A percentile compares a stretch with the other conserved stretches of the same genome.
phyloP scores from a whole-genome alignment of 495 filamentous ascomycete genomes.

The Parmelia sp. region DNA sequence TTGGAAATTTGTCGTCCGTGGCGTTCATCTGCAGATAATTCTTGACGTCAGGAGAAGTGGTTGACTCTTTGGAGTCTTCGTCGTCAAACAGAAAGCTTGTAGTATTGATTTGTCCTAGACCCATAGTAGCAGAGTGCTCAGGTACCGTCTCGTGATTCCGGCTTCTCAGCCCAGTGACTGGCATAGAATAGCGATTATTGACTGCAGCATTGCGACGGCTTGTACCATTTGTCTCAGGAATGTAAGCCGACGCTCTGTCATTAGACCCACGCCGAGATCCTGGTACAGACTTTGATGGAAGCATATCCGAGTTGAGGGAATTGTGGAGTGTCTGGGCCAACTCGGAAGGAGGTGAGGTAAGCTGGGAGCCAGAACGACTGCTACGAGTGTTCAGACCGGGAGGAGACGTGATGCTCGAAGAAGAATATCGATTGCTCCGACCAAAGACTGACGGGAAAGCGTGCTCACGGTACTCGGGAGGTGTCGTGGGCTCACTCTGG shows the following conservation, averaged over 20 bases:
- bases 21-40: conserved; percentile 66
- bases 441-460: conserved; percentile 67
- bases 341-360: conserved; percentile 54
- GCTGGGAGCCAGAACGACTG: conserved; percentile 63
- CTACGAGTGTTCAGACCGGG: conserved; percentile 64
- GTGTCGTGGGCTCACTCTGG: conserved; percentile 90
- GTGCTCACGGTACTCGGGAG: conserved; percentile 83
- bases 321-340: conserved; percentile 46
- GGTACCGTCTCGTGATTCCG: conserved; percentile 48
- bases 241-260: conserved; percentile 22
- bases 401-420: conserved; percentile 72
- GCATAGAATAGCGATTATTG: conserved; percentile 80
- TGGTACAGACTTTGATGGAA: conserved; percentile 78
- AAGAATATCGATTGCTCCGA: conserved; percentile 75
- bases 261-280: conserved; percentile 59
- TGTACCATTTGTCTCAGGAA: conserved; percentile 48
- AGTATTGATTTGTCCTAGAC: conserved; percentile 68
- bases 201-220: conserved; percentile 56
- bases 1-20: conserved; percentile 77
- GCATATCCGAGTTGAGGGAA: conserved; percentile 44
- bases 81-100: conserved; percentile 81
- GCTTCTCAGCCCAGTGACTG: conserved; percentile 57
- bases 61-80: conserved; percentile 53
- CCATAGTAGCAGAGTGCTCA: conserved; percentile 38
- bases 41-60: conserved; percentile 58